Evolutionary conservation across 768 basidiomycete species (phyloP), one percentile per base, ranked within the genome.

Genomic region (Amanita jacksonii): DNA sequence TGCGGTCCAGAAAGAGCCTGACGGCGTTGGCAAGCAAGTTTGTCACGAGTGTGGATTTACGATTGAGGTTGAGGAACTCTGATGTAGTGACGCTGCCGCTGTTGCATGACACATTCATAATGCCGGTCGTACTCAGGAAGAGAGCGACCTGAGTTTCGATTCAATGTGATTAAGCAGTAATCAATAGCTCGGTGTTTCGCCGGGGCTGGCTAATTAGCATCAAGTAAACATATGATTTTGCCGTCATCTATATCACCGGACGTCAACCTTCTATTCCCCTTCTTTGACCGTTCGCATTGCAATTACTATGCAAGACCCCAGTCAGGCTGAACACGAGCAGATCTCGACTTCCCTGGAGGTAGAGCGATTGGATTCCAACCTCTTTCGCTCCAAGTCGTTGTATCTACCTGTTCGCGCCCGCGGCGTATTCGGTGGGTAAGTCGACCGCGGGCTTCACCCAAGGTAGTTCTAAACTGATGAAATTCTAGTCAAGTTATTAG

Each of bases 11-110:
- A 67, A 61, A 38, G 71, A 70, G 1, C 60, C 67, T 3, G 70
- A 78, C 27, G 81, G 80, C 2, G 61, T 64, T 9, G 74, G 70
- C 8, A 68, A 75, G 50, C 87, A 97, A 66, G 67, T 84, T 38
- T 98, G 94, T 54, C 79, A 79, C 53, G 77, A 75, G 49, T 98
- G 94, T 62, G 94, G 92, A 12, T 96, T 96, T 60, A 82, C 84
- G 12, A 74, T 96, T 34, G 85, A 94, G 32, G 79, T 91, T 8
- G 93, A 96, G 61, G 80, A 85, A 52, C 69, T 91, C 40, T 92
- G 53, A 63, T 16, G 6, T 18, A 15, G 10, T 15, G 6, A n/a
- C n/a, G n/a, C n/a, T n/a, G n/a, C n/a, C n/a, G n/a, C n/a, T n/a
- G n/a, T n/a, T n/a, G n/a, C n/a, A n/a, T n/a, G n/a, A n/a, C n/a